A percentile compares a stretch with the other conserved stretches of the same genome.
Conservation (phyloP, 352 stramenopile genomes). For the Phytophthora melonis region DNA sequence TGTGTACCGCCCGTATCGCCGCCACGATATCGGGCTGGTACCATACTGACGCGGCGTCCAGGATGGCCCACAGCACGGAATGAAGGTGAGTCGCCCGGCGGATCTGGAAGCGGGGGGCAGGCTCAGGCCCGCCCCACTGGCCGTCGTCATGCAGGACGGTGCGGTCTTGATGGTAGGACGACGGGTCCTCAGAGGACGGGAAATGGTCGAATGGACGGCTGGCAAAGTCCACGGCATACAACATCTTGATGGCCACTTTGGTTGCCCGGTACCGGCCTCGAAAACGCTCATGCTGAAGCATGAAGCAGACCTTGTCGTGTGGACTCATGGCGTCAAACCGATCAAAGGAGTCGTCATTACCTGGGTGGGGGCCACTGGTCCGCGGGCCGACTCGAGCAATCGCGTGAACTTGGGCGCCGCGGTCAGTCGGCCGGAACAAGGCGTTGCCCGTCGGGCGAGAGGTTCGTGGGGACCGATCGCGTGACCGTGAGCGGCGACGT, state of each 20-base stretch:
- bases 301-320: no score
- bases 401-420: background rate
- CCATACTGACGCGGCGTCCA: background rate
- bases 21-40: background rate
- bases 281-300: slow-evolving; percentile 18
- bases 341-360: no score
- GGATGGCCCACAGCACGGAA: background rate
- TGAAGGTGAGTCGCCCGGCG: background rate
- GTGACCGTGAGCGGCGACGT: background rate
- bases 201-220: slow-evolving; percentile 12
- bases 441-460: background rate
- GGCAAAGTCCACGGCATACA: slow-evolving; percentile 6
- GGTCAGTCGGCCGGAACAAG: background rate
- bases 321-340: no score
- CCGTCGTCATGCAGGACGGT: slow-evolving; percentile 16
- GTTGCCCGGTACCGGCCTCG: background rate
- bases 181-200: slow-evolving; percentile 4
- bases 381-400: no score
- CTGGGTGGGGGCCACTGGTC: no score
- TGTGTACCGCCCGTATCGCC: background rate
- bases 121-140: slow-evolving; percentile 1
- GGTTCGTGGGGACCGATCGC: background rate
- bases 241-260: slow-evolving; percentile 24
- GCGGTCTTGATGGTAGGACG: background rate
- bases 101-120: slow-evolving; percentile 22